Percentiles rank a stretch among this genome's conserved stretches.
Evolutionary conservation across 2,329 filamentous ascomycete genomes (phyloP).

Genomic region (Aureobasidium sp.): DNA sequence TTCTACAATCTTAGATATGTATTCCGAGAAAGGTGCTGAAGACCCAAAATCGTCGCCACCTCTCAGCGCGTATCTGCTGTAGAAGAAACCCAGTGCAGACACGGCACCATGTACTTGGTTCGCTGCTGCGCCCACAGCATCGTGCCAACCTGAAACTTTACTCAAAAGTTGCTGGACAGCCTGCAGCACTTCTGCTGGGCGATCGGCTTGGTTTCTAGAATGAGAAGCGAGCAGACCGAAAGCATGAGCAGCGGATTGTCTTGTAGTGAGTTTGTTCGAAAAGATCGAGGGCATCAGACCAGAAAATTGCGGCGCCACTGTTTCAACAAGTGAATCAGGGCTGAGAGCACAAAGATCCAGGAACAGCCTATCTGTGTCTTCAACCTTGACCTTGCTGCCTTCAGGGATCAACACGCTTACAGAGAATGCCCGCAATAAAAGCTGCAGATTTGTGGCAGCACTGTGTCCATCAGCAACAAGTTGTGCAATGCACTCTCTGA

Average conservation of each 20-base stretch:
- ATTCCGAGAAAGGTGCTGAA: constrained; percentile 28
- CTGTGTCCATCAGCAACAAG: constrained; percentile 29
- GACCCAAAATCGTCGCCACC: constrained; percentile 16
- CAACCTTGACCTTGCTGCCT: constrained; percentile 9
- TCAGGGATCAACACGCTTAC: constrained; percentile 4
- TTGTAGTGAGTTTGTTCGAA: constrained; percentile 65
- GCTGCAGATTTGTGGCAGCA: not conserved
- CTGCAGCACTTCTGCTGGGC: constrained; percentile 35
- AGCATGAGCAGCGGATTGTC: constrained; percentile 60
- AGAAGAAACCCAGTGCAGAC: constrained; percentile 51
- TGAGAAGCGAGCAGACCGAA: constrained; percentile 74
- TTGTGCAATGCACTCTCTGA: constrained; percentile 48
- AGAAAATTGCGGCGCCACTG: constrained; percentile 43
- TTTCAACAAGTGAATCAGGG: constrained; percentile 46
- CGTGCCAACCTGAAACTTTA: constrained; percentile 47
- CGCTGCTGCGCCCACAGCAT: constrained; percentile 52
- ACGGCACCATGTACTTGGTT: constrained; percentile 56
- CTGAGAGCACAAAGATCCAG: constrained; percentile 50
- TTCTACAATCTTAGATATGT: constrained; percentile 41
- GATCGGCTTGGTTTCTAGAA: constrained; percentile 28
- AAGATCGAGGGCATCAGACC: constrained; percentile 55
- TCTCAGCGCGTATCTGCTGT: constrained; percentile 52
- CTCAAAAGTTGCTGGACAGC: constrained; percentile 42
- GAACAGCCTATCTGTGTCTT: constrained; percentile 33
- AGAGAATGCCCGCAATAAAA: constrained; percentile 18